These are phyloP conservation scores for Aegilops longissima DNA, from an alignment of 176 grass and related monocot genomes.

Conservation along the genomic window DNA sequence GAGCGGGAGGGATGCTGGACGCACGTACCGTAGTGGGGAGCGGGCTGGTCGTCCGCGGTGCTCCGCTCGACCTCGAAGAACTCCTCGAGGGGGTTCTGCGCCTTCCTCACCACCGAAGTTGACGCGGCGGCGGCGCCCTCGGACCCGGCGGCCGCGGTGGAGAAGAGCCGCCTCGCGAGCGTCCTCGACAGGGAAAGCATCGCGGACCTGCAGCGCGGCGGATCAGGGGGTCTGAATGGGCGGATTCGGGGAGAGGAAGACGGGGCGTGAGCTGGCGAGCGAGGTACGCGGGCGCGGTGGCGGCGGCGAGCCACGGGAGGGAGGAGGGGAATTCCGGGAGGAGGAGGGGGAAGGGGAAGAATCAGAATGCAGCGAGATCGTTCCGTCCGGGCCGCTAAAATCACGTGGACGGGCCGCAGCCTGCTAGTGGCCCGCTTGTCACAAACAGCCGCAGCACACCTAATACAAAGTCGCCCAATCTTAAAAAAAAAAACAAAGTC, in stretches of 20 bases:
- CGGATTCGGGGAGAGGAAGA: neutral
- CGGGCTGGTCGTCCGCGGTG: slow-evolving; percentile 65
- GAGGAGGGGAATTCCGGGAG: neutral
- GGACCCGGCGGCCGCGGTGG: slow-evolving; percentile 32
- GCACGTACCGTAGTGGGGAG: slow-evolving; percentile 63
- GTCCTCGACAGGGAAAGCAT: slow-evolving; percentile 52
- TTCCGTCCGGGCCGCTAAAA: too few species aligned
- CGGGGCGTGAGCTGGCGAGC: neutral
- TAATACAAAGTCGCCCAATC: too few species aligned
- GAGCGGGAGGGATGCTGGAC: neutral
- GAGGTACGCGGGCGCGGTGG: neutral
- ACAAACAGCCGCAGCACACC: too few species aligned
- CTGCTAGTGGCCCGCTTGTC: too few species aligned
- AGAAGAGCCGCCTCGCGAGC: slow-evolving; percentile 52
- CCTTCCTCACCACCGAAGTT: slow-evolving; percentile 35
- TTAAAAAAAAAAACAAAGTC: too few species aligned
- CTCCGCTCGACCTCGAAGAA: slow-evolving; percentile 88
- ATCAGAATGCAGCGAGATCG: too few species aligned
- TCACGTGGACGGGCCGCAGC: too few species aligned
- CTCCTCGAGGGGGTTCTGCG: slow-evolving; percentile 85
- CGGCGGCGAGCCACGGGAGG: slow-evolving; percentile 14
- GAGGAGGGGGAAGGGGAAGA: too few species aligned
- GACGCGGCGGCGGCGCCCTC: slow-evolving; percentile 36
- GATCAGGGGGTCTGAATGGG: neutral
- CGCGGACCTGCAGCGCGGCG: neutral